Evolutionary conservation across 2,329 filamentous ascomycete species (phyloP).

Genomic region (Pseudocercospora vitis): DNA sequence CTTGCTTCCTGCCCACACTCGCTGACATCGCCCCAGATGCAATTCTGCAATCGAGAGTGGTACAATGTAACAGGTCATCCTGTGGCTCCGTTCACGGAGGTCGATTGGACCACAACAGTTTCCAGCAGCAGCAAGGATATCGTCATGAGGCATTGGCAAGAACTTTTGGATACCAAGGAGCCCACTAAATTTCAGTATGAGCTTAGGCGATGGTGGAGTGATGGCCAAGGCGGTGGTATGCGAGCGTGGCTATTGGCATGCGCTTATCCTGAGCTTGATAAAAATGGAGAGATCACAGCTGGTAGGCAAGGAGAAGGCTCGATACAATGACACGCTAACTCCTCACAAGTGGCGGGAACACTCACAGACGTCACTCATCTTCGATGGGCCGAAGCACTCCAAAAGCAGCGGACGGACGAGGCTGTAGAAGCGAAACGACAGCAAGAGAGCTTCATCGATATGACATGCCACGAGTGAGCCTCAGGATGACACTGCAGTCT

Average conservation of each 20-base stretch:
- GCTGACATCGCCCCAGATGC: slow-evolving; percentile 37
- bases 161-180: slow-evolving; percentile 19
- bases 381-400: slow-evolving; percentile 46
- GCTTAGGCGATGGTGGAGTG: slow-evolving; percentile 31
- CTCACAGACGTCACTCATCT: slow-evolving; percentile 48
- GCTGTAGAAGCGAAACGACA: slow-evolving; percentile 45
- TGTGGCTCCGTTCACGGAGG: slow-evolving; percentile 41
- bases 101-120: slow-evolving; percentile 43
- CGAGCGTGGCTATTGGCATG: slow-evolving; percentile 22
- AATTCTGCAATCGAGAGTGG: slow-evolving; percentile 47
- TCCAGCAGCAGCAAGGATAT: slow-evolving; percentile 8
- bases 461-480: slow-evolving; percentile 27
- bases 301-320: background rate
- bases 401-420: slow-evolving; percentile 40
- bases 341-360: slow-evolving; percentile 40
- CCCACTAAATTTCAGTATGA: slow-evolving; percentile 48
- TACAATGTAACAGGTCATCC: slow-evolving; percentile 50
- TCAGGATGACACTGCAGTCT: too few relatives aligned
- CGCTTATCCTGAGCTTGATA: slow-evolving; percentile 27
- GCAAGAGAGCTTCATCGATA: slow-evolving; percentile 45
- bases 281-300: slow-evolving; percentile 40
- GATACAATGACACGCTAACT: background rate
- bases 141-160: slow-evolving; percentile 10
- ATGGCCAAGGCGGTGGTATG: slow-evolving; percentile 23
- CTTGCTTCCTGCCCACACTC: background rate